Percentiles rank a stretch among this genome's conserved stretches.
phyloP scores from a whole-genome alignment of 768 basidiomycete genomes.

The Termitomyces heimii region DNA sequence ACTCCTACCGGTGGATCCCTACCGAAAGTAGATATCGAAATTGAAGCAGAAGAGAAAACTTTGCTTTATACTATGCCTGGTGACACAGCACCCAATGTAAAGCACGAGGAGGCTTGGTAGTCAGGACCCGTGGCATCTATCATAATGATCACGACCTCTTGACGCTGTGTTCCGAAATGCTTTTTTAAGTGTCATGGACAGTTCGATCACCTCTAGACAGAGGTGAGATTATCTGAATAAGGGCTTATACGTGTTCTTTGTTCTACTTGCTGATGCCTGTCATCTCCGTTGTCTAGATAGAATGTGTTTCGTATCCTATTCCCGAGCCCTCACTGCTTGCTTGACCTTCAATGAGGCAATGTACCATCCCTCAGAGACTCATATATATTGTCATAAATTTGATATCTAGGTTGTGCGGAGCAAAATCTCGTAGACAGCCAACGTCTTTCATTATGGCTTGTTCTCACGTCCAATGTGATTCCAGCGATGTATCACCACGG shows the following conservation, averaged over 20 bases:
- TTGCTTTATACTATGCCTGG: conserved; percentile 4
- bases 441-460: not conserved
- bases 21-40: conserved; percentile 26
- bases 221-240: not conserved
- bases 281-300: not conserved
- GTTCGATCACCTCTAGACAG: not conserved
- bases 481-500: not conserved
- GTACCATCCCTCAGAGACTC: not conserved
- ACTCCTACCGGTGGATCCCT: conserved; percentile 14
- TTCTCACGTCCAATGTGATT: not conserved
- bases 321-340: not conserved
- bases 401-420: not conserved
- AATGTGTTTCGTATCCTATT: not conserved
- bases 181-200: not conserved
- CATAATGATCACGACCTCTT: not conserved
- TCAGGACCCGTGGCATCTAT: not conserved
- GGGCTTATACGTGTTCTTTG: not conserved
- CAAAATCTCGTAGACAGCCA: not conserved
- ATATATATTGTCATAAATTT: not conserved
- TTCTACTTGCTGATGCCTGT: not conserved
- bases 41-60: conserved; percentile 20
- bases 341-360: not conserved
- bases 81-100: not conserved
- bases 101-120: conserved; percentile 10
- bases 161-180: not conserved